Percentiles rank a stretch among this genome's conserved stretches.
These are phyloP conservation scores for Nakaseomyces nivariensis DNA, from an alignment of 1,139 yeast genomes.

Conservation along the genomic window DNA sequence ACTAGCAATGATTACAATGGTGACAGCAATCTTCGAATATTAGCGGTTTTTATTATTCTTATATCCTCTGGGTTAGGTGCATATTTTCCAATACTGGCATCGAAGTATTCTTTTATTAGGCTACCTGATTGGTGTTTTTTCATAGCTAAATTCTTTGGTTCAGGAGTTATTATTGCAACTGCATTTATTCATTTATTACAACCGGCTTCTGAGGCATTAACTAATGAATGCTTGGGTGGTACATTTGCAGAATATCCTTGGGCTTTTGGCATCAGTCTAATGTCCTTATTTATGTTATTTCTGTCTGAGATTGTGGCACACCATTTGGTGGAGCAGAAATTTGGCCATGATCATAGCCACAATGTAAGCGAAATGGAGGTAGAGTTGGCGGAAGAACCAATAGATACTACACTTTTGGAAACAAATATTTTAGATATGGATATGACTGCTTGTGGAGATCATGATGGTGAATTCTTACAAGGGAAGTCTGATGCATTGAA, in stretches of 20 bases:
- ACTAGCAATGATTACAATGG: conserved; percentile 30
- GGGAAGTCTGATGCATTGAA: not conserved
- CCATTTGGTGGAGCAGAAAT: conserved; percentile 26
- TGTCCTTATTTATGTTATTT: conserved; percentile 42
- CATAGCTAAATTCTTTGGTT: conserved; percentile 73
- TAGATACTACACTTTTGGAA: not conserved
- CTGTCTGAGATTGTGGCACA: conserved; percentile 49
- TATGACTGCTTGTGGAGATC: not conserved
- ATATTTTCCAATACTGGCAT: conserved; percentile 49
- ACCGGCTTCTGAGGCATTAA: conserved; percentile 56
- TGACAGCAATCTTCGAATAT: conserved; percentile 42
- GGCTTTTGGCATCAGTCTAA: conserved; percentile 54
- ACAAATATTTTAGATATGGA: not conserved
- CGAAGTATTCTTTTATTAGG: conserved; percentile 43
- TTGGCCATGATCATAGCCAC: conserved; percentile 2
- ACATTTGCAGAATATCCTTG: conserved; percentile 49
- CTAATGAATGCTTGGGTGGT: conserved; percentile 45
- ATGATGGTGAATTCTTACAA: not conserved
- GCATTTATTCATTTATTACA: conserved; percentile 74
- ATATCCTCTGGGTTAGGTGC: conserved; percentile 49
- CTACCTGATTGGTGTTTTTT: conserved; percentile 51
- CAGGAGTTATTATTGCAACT: conserved; percentile 86
- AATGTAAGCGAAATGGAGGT: not conserved
- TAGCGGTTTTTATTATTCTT: conserved; percentile 50
- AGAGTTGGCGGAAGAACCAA: not conserved